These are phyloP conservation scores for Phytophthora pisi DNA, from an alignment of 352 stramenopile species.

Conservation along the genomic window DNA sequence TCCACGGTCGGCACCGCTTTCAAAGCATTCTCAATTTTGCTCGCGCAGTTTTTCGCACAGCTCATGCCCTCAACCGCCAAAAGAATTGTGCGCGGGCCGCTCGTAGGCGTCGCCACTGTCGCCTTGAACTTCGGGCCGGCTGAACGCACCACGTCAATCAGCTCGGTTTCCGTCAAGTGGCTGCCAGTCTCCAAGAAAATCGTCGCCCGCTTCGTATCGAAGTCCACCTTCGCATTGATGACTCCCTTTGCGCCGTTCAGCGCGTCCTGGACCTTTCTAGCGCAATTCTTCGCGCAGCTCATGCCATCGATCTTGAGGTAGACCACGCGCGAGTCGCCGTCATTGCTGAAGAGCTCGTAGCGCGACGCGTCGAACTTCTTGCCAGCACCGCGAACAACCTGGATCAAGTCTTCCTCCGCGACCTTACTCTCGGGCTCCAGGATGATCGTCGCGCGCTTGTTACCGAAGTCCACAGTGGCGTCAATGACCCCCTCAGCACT, in stretches of 20 bases:
- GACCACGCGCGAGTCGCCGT: slow-evolving; percentile 75
- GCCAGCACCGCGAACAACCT: slow-evolving; percentile 53
- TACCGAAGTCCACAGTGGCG: slow-evolving; percentile 69
- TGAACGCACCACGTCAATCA: slow-evolving; percentile 69
- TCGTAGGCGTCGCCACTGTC: slow-evolving; percentile 44
- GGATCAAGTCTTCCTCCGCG: slow-evolving; percentile 72
- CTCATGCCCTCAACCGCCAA: slow-evolving; percentile 80
- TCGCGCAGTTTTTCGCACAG: slow-evolving; percentile 81
- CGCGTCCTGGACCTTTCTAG: slow-evolving; percentile 72
- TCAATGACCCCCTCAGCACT: slow-evolving; percentile 62
- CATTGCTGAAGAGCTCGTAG: slow-evolving; percentile 64
- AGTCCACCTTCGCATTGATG: slow-evolving; percentile 83
- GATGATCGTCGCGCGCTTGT: slow-evolving; percentile 75
- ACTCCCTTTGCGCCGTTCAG: slow-evolving; percentile 66
- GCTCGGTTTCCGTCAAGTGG: slow-evolving; percentile 61
- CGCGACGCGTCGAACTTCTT: slow-evolving; percentile 60
- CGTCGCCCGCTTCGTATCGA: slow-evolving; percentile 72
- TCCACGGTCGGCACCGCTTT: slow-evolving; percentile 54
- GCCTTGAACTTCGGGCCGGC: slow-evolving; percentile 70
- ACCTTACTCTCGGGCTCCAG: slow-evolving; percentile 63
- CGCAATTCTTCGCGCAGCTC: slow-evolving; percentile 81
- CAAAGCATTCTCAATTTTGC: slow-evolving; percentile 73
- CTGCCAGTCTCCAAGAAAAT: slow-evolving; percentile 79
- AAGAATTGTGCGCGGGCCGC: slow-evolving; percentile 52
- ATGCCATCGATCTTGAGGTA: slow-evolving; percentile 78